These are phyloP conservation scores for Hordeum vulgare DNA, from an alignment of 176 grass and related monocot genomes.

Conservation along the genomic window MorexV3_pseudomolecules_assembly NC_058519.1:645953629-645954128, in stretches of 20 bases:
- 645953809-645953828: background rate
- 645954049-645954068: slow-evolving; percentile 15
- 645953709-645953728: background rate
- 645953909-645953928: background rate
- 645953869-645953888: background rate
- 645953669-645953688: slow-evolving; percentile 40
- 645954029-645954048: slow-evolving; percentile 23
- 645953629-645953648: slow-evolving; percentile 93
- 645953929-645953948: slow-evolving; percentile 13
- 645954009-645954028: slow-evolving; percentile 18
- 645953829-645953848: background rate
- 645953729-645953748: background rate
- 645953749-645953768: background rate
- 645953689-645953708: background rate
- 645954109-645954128: slow-evolving; percentile 6
- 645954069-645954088: slow-evolving; percentile 20
- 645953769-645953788: background rate
- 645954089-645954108: slow-evolving; percentile 33
- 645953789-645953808: background rate
- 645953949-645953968: background rate
- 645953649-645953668: slow-evolving; percentile 98
- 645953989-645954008: background rate
- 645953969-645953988: slow-evolving; percentile 16
- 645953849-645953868: background rate
- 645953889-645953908: background rate